Evolutionary conservation across 2,329 filamentous ascomycete species (phyloP), one percentile per base, ranked within the genome.

Genomic region (Nemania sp.): DNA sequence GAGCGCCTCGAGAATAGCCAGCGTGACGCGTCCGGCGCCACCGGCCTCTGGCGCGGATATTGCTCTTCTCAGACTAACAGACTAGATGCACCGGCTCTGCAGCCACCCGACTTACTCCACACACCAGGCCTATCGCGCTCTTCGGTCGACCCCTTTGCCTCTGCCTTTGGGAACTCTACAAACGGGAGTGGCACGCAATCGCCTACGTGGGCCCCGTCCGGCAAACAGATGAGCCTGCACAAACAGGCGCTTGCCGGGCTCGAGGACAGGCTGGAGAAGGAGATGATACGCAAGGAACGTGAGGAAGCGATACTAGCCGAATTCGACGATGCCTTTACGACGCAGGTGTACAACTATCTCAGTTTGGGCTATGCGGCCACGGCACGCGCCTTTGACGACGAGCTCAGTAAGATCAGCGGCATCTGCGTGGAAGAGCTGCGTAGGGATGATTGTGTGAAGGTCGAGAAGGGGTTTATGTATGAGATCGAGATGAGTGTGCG

Each of bases 261-360:
- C 11, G 77, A 81, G 48, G 79, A 81, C 58, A 75, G 76, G 15
- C 68, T 82, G 14, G 73, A 72, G 53, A 72, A 74, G 52, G 79
- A 81, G 60, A 80, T 80, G 66, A 75, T 70, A 5, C 72, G 73
- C 11, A 76, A 74, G 14, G 79, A 83, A 62, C 71, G 72, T 1
- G 75, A 82, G 59, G 79, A 80, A 46, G 78, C 79, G 63, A 81
- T 85, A 55, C 68, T 74, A 3, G 71, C 73, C 47, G 91, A 96
- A 70, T 96, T 94, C 65, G 79, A 86, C 56, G 90, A 96, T 68
- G 78, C 78, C 3, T 96, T 97, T 69, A 84, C 97, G 51, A 96
- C 92, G 0, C 93, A 97, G 72, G 92, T 97, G 6, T 97, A 95
- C 79, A 97, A 97, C 71, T 97, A 97, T 71, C 80, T 97, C 14